phyloP scores from a whole-genome alignment of 306 rosid genomes.

The Fagus sylvatica region DNA sequence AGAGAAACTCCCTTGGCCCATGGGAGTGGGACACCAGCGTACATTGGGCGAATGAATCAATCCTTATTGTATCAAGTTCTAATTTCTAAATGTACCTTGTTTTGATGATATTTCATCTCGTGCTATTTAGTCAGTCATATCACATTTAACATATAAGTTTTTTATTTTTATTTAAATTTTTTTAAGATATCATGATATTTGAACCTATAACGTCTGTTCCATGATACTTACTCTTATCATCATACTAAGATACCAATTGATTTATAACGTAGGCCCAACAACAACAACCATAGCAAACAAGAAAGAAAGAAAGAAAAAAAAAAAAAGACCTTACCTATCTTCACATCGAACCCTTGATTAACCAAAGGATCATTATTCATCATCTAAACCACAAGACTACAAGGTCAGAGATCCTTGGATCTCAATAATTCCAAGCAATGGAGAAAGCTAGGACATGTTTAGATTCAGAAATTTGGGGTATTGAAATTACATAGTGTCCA shows the following conservation, averaged over 20 bases:
- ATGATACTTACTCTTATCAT: background rate
- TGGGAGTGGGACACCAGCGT: too few relatives aligned
- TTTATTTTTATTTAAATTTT: too few relatives aligned
- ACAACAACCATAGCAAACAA: too few relatives aligned
- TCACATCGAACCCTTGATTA: background rate
- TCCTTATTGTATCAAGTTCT: too few relatives aligned
- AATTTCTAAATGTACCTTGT: too few relatives aligned
- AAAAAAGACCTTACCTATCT: background rate
- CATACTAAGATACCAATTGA: background rate
- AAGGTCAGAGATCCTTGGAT: background rate
- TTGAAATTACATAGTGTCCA: constrained; percentile 12
- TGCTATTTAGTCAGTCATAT: too few relatives aligned
- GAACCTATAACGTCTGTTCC: too few relatives aligned
- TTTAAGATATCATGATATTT: too few relatives aligned
- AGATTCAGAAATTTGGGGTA: background rate
- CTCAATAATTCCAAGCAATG: background rate
- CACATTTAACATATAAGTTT: too few relatives aligned
- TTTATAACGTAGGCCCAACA: background rate
- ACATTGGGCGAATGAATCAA: too few relatives aligned
- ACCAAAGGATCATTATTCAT: background rate
- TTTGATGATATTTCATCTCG: too few relatives aligned
- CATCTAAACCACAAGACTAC: background rate
- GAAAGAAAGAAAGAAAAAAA: background rate
- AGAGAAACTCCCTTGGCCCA: too few relatives aligned
- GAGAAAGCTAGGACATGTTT: background rate